phyloP scores from a whole-genome alignment of 2,329 filamentous ascomycete species.

The Pseudopyricularia javanii region DNA sequence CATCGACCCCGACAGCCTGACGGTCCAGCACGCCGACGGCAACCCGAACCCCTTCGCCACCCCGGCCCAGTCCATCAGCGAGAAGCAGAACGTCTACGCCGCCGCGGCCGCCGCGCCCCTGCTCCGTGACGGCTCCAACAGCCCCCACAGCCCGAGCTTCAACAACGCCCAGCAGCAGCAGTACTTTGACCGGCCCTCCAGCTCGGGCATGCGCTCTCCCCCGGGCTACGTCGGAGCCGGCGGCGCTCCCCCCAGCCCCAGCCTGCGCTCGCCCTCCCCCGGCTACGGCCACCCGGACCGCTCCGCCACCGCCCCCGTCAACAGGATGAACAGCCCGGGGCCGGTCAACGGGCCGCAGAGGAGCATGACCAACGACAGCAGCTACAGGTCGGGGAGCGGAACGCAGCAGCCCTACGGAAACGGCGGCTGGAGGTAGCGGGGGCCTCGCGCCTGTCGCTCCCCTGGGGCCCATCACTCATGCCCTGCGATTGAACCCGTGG shows the following conservation, averaged over 20 bases:
- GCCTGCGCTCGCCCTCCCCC: neutral
- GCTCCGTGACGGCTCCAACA: conserved; percentile 12
- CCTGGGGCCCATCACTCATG: neutral
- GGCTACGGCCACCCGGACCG: neutral
- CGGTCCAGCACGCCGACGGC: conserved; percentile 22
- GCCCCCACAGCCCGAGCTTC: conserved; percentile 9
- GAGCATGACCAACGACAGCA: conserved; percentile 5
- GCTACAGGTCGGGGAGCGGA: neutral
- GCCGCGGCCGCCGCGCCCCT: conserved; percentile 13
- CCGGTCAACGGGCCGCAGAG: conserved; percentile 5
- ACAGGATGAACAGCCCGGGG: conserved; percentile 5
- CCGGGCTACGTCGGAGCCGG: neutral
- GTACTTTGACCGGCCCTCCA: neutral
- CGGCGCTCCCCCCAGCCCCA: conserved; percentile 1
- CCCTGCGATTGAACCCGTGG: neutral
- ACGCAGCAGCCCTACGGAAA: neutral
- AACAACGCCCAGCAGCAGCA: conserved; percentile 1
- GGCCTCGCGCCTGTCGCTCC: neutral
- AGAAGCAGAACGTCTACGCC: conserved; percentile 11
- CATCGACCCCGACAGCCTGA: conserved; percentile 33
- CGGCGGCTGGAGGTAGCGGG: conserved; percentile 4
- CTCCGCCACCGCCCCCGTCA: conserved; percentile 13
- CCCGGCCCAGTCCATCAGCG: conserved; percentile 14
- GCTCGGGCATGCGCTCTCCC: neutral
- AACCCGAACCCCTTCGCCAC: conserved; percentile 13